phyloP scores from a whole-genome alignment of 768 basidiomycete species.

The Suillus occidentalis region DNA sequence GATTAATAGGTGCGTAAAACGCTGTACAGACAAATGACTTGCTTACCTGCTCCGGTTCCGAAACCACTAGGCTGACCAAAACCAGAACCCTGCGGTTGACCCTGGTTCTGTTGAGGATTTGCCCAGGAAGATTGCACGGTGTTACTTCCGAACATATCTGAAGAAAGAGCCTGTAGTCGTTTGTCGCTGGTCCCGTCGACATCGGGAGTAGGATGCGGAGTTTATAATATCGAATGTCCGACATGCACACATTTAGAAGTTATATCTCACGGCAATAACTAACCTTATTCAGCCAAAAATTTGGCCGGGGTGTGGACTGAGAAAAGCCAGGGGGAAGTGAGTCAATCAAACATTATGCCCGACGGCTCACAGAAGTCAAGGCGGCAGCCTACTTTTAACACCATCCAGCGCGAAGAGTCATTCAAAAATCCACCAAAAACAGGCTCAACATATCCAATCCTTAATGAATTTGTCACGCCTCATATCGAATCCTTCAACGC shows the following conservation, averaged over 20 bases:
- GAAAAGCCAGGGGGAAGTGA: neutral
- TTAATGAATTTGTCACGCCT: constrained; percentile 91
- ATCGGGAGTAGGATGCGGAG: constrained; percentile 21
- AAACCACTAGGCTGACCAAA: constrained; percentile 74
- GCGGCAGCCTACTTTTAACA: constrained; percentile 68
- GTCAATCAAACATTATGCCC: constrained; percentile 42
- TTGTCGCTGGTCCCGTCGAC: constrained; percentile 17
- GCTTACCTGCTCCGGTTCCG: constrained; percentile 52
- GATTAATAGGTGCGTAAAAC: constrained; percentile 24
- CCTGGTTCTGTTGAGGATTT: constrained; percentile 64
- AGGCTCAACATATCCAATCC: constrained; percentile 69
- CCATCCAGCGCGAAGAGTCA: constrained; percentile 71
- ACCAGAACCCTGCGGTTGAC: constrained; percentile 56
- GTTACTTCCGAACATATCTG: constrained; percentile 60
- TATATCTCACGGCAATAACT: constrained; percentile 22
- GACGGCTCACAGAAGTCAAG: constrained; percentile 42
- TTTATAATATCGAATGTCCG: constrained; percentile 20
- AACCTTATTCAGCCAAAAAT: constrained; percentile 12
- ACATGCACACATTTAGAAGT: constrained; percentile 21
- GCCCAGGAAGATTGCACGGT: constrained; percentile 64
- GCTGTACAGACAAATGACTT: constrained; percentile 27
- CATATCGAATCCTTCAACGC: constrained; percentile 97
- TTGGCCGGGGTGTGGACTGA: neutral
- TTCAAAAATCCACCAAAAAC: constrained; percentile 76
- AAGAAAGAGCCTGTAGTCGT: constrained; percentile 24